phyloP scores from a whole-genome alignment of 2,329 filamentous ascomycete genomes.

The Rhexocercosporidium sp. region DNA sequence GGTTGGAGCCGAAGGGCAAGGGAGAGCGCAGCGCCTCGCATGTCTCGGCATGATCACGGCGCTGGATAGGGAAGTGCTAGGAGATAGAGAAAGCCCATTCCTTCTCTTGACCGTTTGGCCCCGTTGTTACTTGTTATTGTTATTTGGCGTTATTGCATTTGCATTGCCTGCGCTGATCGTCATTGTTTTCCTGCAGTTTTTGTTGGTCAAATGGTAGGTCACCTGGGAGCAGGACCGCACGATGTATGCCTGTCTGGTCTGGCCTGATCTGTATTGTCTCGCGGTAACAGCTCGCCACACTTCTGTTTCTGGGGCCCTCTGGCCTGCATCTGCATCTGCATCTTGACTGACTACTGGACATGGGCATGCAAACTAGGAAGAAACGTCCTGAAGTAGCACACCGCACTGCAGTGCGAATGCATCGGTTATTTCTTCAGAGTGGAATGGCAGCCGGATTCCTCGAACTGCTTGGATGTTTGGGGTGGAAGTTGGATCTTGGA shows the following conservation, averaged over 20 bases:
- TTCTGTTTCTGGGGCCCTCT: background rate
- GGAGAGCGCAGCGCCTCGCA: background rate
- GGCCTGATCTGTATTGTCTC: background rate
- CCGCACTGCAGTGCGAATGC: background rate
- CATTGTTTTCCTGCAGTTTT: background rate
- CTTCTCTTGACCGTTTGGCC: background rate
- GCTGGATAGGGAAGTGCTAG: background rate
- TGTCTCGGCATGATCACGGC: constrained; percentile 8
- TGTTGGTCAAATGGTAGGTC: background rate
- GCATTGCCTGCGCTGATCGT: background rate
- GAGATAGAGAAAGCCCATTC: background rate
- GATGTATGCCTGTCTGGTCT: no score
- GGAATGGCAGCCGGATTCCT: background rate
- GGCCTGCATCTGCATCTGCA: background rate
- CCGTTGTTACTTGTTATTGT: no score
- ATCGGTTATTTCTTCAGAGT: background rate
- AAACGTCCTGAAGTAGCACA: constrained; percentile 2
- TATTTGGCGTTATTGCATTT: background rate
- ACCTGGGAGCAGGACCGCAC: background rate
- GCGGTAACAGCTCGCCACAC: background rate
- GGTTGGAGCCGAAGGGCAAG: background rate
- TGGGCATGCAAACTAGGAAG: background rate
- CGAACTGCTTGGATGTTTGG: background rate
- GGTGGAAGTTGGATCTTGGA: background rate
- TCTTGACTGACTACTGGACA: background rate